Base-by-base conservation (phyloP, 805 yeast species). In the Torulaspora quercuum region DNA sequence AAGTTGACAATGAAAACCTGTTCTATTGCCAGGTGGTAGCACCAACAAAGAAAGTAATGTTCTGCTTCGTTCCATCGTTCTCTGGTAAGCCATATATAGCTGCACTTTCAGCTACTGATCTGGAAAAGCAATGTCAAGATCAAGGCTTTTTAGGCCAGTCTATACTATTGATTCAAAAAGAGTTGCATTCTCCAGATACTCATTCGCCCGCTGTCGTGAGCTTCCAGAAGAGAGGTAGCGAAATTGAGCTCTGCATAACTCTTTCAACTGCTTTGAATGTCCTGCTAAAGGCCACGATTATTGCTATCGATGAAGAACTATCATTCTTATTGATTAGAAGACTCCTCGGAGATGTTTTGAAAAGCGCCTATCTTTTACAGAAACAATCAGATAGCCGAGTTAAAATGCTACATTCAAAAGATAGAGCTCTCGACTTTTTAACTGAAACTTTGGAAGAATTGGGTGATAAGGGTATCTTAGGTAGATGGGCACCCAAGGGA, bases 401-500 rank as follows among this genome's bases (percentile, higher is more conserved):
- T 6, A 41, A 41, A 13, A 38, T 49, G 10, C 34, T 62, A 12
- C 44, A 48, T 3, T 37, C 41, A 4, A 65, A 63, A 30, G 70
- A 65, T 36, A 42, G 48, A 15, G 57, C 61, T 1, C 52, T 65
- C 3, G 43, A 57, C 4, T 61, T 50, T 32, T 31, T 65, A 1
- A 37, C 33, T 16, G 65, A 62, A 15, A 52, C 49, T 9, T 31
- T 63, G 12, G 49, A 47, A 5, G 58, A 54, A 5, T 20, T 46
- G 3, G 56, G 55, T 1, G 55, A 51, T 10, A 37, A 29, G 2
- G 48, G 42, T 17, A 34, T 51, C 1, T 37, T 63, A 4, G 29
- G 46, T 1, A 55, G 49, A 41, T 61, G 65, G 65, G 65, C 63
- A 7, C 66, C 65, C 1, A 31, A 31, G 5, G 57, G 55, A 6